Percentiles rank a stretch among this genome's conserved stretches.
Conservation (phyloP, 1,139 yeast species). For the Lizanozyma gosingica region DNA sequence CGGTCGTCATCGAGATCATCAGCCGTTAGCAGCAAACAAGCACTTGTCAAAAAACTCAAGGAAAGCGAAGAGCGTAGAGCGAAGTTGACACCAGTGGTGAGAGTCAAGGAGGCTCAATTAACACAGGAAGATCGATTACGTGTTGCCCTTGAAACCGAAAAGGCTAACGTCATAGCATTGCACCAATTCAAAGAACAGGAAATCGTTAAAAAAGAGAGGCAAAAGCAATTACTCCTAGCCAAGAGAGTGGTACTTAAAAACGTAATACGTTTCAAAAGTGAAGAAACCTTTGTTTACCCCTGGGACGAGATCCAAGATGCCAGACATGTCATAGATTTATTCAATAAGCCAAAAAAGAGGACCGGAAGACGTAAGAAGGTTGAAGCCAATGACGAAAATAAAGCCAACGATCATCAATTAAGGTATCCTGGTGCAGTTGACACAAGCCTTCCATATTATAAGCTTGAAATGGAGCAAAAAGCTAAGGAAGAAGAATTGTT, state of each 20-base stretch:
- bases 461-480: conserved; percentile 15
- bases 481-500: conserved; percentile 5
- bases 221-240: conserved; percentile 63
- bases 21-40: conserved; percentile 71
- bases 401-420: conserved; percentile 9
- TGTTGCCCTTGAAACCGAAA: conserved; percentile 84
- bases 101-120: conserved; percentile 39
- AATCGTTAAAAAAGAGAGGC: conserved; percentile 66
- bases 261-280: conserved; percentile 43
- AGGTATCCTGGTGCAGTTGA: conserved; percentile 33
- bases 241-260: conserved; percentile 50
- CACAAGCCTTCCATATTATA: conserved; percentile 25
- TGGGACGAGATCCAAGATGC: conserved; percentile 46
- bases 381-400: conserved; percentile 5
- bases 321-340: conserved; percentile 17
- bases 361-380: conserved; percentile 27
- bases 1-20: conserved; percentile 75
- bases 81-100: conserved; percentile 31
- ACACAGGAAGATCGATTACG: conserved; percentile 83
- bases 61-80: conserved; percentile 65
- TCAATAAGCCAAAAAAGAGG: conserved; percentile 30
- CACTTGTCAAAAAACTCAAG: conserved; percentile 63
- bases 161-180: conserved; percentile 61
- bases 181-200: conserved; percentile 80
- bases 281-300: conserved; percentile 35